Conservation (phyloP, 2,329 filamentous ascomycete genomes). For the Scortechinia acanthostroma region DNA sequence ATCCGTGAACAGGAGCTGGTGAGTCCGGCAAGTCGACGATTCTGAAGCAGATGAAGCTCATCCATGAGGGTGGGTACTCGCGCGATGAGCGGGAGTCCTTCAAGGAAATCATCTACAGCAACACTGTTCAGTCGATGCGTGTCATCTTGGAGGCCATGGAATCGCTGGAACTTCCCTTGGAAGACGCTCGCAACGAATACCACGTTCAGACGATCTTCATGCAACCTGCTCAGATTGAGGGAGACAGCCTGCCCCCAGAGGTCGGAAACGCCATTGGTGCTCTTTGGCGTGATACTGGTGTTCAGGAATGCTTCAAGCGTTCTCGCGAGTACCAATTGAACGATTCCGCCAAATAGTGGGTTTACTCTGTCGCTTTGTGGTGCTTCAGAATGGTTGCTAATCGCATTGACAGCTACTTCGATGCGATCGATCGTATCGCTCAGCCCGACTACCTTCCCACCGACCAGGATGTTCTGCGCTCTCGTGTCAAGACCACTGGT, state of each 20-base stretch:
- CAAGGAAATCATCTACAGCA: conserved; percentile 68
- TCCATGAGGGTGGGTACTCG: conserved; percentile 97
- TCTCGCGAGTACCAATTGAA: conserved; percentile 95
- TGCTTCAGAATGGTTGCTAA: background rate
- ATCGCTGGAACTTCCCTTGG: conserved; percentile 70
- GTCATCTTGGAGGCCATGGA: conserved; percentile 66
- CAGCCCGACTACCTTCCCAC: conserved; percentile 89
- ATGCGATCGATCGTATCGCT: conserved; percentile 85
- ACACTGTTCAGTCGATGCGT: conserved; percentile 64
- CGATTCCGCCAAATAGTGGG: conserved; percentile 91
- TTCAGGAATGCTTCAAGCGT: conserved; percentile 90
- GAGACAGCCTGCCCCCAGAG: conserved; percentile 86
- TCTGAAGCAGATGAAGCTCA: conserved; percentile 97
- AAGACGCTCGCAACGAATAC: conserved; percentile 89
- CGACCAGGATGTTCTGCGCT: conserved; percentile 88
- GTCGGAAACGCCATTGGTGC: conserved; percentile 88
- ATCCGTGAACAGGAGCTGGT: conserved; percentile 73
- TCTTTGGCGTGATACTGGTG: conserved; percentile 85
- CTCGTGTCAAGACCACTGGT: conserved; percentile 95
- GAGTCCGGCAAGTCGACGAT: conserved; percentile 95
- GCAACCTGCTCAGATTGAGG: conserved; percentile 94
- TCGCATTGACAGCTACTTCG: conserved; percentile 70
- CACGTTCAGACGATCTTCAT: conserved; percentile 98
- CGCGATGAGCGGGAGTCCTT: conserved; percentile 72
- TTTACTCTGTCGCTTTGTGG: conserved; percentile 12